A percentile compares a stretch with the other conserved stretches of the same genome.
Conservation (phyloP, 106 monocot species). For the Dendrobium huoshanense region DNA sequence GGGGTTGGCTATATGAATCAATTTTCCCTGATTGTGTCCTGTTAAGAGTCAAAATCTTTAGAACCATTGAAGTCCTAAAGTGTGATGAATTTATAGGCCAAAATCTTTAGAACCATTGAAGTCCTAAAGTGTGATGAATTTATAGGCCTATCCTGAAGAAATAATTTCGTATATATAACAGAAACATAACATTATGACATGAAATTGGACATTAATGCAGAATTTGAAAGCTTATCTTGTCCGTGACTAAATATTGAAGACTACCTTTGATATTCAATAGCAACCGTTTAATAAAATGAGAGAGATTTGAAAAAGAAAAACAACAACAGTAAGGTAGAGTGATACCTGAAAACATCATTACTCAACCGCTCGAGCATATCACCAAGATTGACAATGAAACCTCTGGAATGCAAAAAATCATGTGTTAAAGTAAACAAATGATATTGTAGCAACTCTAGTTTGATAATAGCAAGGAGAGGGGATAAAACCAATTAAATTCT, state of each 20-base stretch:
- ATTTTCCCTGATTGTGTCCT: no score
- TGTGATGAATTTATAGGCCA: neutral
- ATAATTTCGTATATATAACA: neutral
- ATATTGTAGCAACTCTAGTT: no score
- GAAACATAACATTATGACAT: neutral
- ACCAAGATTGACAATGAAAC: conserved; percentile 86
- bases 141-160: neutral
- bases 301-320: neutral
- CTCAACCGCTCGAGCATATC: conserved; percentile 98
- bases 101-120: neutral
- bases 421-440: neutral
- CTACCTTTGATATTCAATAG: neutral
- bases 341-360: conserved; percentile 79
- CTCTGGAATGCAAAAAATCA: conserved; percentile 33
- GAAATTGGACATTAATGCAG: neutral
- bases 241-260: neutral
- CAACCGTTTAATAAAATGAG: neutral
- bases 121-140: neutral
- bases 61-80: neutral
- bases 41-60: neutral
- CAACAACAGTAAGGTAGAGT: neutral
- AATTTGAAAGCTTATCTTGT: neutral
- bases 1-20: no score
- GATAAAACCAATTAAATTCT: neutral
- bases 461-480: no score